These are phyloP conservation scores for Priceomyces medius DNA, from an alignment of 805 yeast genomes.

Conservation along the genomic window DNA sequence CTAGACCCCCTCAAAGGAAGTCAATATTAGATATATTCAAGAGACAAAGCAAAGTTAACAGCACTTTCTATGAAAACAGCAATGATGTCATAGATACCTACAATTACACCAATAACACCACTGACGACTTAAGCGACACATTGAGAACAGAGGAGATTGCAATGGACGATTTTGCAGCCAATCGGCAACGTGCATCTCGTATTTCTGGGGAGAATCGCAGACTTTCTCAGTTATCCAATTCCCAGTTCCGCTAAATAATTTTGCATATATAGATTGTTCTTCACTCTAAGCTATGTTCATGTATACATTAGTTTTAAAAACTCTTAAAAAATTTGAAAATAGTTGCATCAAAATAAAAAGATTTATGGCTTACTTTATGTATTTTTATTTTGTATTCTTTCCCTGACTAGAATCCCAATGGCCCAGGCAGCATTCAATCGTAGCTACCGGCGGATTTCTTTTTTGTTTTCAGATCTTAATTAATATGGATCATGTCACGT, in stretches of 20 bases:
- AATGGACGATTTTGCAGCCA: constrained; percentile 39
- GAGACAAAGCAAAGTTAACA: constrained; percentile 28
- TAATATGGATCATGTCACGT: too few species aligned
- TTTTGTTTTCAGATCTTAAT: too few species aligned
- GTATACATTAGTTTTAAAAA: too few species aligned
- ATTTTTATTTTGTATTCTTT: too few species aligned
- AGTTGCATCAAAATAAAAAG: too few species aligned
- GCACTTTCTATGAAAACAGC: constrained; percentile 22
- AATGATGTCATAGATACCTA: constrained; percentile 33
- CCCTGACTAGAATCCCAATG: too few species aligned
- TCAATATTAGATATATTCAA: constrained; percentile 32
- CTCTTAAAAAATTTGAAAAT: too few species aligned
- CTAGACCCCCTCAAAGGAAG: constrained; percentile 20
- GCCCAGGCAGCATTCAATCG: too few species aligned
- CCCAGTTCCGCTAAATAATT: not conserved
- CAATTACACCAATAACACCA: constrained; percentile 25
- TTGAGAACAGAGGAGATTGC: constrained; percentile 53
- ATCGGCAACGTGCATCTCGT: constrained; percentile 9
- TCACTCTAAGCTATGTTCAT: too few species aligned
- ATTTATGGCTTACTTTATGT: too few species aligned
- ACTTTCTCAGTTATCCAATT: not conserved
- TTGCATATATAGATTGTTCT: too few species aligned
- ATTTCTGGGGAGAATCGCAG: constrained; percentile 1
- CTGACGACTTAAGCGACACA: constrained; percentile 31
- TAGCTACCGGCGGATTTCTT: too few species aligned